Base-by-base conservation (phyloP, 495 filamentous ascomycete species). In the Terfezia claveryi region DNA sequence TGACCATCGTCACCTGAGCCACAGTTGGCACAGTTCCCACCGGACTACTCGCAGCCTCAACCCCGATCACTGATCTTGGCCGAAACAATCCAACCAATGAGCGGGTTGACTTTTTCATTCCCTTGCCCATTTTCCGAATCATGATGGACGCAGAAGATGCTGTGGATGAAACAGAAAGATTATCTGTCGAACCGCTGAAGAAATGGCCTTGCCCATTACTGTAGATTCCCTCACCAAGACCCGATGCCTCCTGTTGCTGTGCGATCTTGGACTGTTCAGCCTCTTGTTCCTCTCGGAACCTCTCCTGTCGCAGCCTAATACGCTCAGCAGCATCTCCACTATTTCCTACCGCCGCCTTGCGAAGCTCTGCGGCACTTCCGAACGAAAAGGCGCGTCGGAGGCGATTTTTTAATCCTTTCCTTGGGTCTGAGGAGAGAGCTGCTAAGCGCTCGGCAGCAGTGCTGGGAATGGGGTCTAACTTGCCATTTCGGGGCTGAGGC, bases 81-180 rank as follows among this genome's bases (percentile, higher is more conserved):
- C 91, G 75, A 70, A 99, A 99, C 10, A 99, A 72, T 32, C 91
- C 91, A 61, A 94, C 92, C 50, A 99, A 75, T 9, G 88, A 95
- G 37, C 87, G 74, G 23, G 80, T 82, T 16, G 83, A 80, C 68
- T 85, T 88, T 76, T 94, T 99, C 81, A 95, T 82, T 20, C 92
- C 88, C 57, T 85, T 83, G 61, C 91, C 92, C 92, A 99, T 96
- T 73, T 99, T 99, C 36, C 91, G 80, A 63, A 99, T 88, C 91
- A 99, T 99, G 59, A 99, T 82, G 38, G 92, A 96, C 23, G 91
- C 91, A 20, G 91, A 99, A 8, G 92, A 96, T 36, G 91, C 91
- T 16, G 91, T 96, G 11, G 92, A 96, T 5, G 89, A 95, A 54
- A 99, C 87, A 3, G 92, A 96, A 14, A 99, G 67, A 57, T 96